These are phyloP conservation scores for Hypholoma sublateritium DNA, from an alignment of 768 basidiomycete species.

Conservation along the genomic window DNA sequence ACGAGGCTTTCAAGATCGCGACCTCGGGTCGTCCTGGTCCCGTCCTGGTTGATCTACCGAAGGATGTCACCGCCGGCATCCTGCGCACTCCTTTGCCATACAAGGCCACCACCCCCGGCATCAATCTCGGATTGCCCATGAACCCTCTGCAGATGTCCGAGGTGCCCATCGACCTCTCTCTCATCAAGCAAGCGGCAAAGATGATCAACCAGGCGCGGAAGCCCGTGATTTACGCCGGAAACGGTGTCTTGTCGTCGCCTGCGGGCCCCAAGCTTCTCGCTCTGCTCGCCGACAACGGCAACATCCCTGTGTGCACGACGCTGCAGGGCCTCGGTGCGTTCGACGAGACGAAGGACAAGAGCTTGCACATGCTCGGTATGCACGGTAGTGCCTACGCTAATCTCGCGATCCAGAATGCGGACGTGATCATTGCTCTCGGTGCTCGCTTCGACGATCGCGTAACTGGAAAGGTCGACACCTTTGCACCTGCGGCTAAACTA, in stretches of 20 bases:
- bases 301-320: slow-evolving; percentile 97
- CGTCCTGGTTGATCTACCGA: slow-evolving; percentile 97
- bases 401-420: slow-evolving; percentile 95
- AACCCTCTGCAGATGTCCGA: slow-evolving; percentile 66
- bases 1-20: slow-evolving; percentile 99
- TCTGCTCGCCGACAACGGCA: slow-evolving; percentile 76
- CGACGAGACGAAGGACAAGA: slow-evolving; percentile 84
- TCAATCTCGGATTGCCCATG: slow-evolving; percentile 66
- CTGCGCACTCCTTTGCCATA: slow-evolving; percentile 82
- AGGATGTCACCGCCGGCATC: slow-evolving; percentile 94
- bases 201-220: slow-evolving; percentile 91
- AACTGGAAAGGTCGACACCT: slow-evolving; percentile 84
- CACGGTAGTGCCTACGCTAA: slow-evolving; percentile 98
- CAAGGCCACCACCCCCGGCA: slow-evolving; percentile 84
- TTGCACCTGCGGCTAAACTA: slow-evolving; percentile 87
- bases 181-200: slow-evolving; percentile 81
- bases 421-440: slow-evolving; percentile 96
- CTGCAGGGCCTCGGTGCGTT: slow-evolving; percentile 94
- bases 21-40: slow-evolving; percentile 96
- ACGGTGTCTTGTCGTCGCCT: slow-evolving; percentile 82
- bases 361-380: slow-evolving; percentile 98
- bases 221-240: slow-evolving; percentile 92
- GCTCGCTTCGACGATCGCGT: slow-evolving; percentile 98
- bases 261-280: slow-evolving; percentile 81
- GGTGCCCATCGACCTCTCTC: slow-evolving; percentile 58